Conservation (phyloP, 2,329 filamentous ascomycete genomes). For the Beauveria bassiana region DNA sequence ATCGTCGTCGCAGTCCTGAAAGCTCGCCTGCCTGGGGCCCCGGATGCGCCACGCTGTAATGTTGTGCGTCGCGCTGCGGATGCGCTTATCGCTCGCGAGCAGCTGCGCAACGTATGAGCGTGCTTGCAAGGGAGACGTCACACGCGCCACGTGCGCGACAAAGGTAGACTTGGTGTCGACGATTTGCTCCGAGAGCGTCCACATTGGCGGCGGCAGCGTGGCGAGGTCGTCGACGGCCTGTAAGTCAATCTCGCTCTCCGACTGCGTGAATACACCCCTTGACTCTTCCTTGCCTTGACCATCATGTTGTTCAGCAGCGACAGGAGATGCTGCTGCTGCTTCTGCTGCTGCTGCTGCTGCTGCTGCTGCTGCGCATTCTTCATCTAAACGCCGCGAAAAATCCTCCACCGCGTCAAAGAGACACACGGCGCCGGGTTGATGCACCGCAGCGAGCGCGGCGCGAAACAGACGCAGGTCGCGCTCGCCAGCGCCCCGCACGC, state of each 20-base stretch:
- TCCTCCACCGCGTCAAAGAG: constrained; percentile 88
- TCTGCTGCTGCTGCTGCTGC: neutral
- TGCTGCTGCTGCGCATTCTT: constrained; percentile 10
- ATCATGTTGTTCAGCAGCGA: constrained; percentile 18
- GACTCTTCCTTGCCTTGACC: constrained; percentile 13
- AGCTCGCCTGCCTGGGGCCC: constrained; percentile 43
- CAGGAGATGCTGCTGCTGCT: constrained; percentile 14
- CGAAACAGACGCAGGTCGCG: constrained; percentile 62
- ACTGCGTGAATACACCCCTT: neutral
- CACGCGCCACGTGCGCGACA: constrained; percentile 65
- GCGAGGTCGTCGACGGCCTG: constrained; percentile 18
- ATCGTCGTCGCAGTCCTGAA: constrained; percentile 93
- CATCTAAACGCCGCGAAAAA: constrained; percentile 39
- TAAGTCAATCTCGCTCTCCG: constrained; percentile 11
- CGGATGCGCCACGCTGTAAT: constrained; percentile 90
- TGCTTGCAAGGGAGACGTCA: constrained; percentile 64
- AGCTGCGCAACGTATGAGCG: constrained; percentile 65
- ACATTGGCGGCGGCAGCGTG: constrained; percentile 40
- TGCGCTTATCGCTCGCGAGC: constrained; percentile 73
- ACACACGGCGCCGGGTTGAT: constrained; percentile 65
- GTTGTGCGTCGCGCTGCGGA: constrained; percentile 85
- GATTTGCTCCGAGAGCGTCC: constrained; percentile 67
- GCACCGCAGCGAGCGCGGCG: constrained; percentile 59
- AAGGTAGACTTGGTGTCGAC: constrained; percentile 85
- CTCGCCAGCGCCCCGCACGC: constrained; percentile 63